These are phyloP conservation scores for Erysimum cheiri DNA, from an alignment of 441 rosid genomes.

Conservation along the genomic window DNA sequence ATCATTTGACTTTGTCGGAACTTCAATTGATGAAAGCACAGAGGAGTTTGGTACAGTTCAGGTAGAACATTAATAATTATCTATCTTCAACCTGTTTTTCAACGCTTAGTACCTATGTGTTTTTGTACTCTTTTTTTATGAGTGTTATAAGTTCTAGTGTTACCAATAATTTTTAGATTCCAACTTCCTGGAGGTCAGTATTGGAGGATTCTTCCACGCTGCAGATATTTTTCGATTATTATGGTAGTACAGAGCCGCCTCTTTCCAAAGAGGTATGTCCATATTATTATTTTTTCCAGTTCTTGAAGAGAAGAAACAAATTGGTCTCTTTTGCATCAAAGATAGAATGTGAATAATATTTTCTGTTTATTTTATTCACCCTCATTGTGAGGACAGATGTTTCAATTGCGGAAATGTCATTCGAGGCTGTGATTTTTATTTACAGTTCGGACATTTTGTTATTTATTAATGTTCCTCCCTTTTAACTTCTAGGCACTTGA, in stretches of 20 bases:
- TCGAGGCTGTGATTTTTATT: slow-evolving; percentile 22
- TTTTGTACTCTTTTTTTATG: slow-evolving; percentile 22
- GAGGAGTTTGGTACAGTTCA: slow-evolving; percentile 99
- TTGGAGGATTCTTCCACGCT: slow-evolving; percentile 93
- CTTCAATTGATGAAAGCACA: slow-evolving; percentile 96
- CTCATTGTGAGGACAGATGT: slow-evolving; percentile 8
- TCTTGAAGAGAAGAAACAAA: slow-evolving; percentile 27
- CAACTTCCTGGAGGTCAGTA: slow-evolving; percentile 87
- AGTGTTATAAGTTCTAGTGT: slow-evolving; percentile 25
- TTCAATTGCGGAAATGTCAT: slow-evolving; percentile 25
- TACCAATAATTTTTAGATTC: slow-evolving; percentile 63
- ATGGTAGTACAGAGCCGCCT: slow-evolving; percentile 72
- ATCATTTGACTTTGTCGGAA: slow-evolving; percentile 98
- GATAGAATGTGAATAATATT: not conserved
- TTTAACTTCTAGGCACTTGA: slow-evolving; percentile 78
- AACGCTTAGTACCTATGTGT: slow-evolving; percentile 14
- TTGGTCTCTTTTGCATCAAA: slow-evolving; percentile 21
- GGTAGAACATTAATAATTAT: slow-evolving; percentile 52
- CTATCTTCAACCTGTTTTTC: slow-evolving; percentile 20
- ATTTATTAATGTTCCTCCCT: slow-evolving; percentile 26
- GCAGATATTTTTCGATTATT: slow-evolving; percentile 96
- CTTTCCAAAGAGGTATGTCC: slow-evolving; percentile 90
- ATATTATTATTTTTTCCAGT: not conserved
- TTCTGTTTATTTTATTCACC: slow-evolving; percentile 4
- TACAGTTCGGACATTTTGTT: slow-evolving; percentile 20